A percentile compares a stretch with the other conserved stretches of the same genome.
Conservation (phyloP, 345 rosid species). For the Bruguiera gymnorhiza region DNA sequence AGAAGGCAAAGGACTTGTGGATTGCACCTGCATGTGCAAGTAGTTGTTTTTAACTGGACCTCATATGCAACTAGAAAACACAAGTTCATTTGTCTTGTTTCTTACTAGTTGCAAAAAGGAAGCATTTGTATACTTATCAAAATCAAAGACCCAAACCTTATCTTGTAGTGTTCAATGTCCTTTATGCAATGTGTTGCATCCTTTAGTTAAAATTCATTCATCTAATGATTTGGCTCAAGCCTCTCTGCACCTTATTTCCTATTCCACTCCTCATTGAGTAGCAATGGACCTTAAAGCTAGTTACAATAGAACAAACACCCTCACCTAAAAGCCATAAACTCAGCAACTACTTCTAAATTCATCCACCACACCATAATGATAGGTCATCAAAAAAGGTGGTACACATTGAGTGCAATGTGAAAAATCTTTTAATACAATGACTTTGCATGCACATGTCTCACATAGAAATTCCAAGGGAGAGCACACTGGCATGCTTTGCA, state of each 20-base stretch:
- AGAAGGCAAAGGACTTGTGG: conserved; percentile 15
- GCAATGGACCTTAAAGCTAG: not conserved
- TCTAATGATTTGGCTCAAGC: not conserved
- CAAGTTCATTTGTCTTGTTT: not conserved
- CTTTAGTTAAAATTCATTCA: not conserved
- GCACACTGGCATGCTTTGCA: not conserved
- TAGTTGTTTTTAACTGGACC: not conserved
- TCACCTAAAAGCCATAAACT: too few species aligned
- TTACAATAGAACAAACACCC: too few species aligned
- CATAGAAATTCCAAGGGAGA: not conserved
- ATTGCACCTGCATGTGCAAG: conserved; percentile 13
- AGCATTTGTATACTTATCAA: too few species aligned
- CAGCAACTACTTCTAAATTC: not conserved
- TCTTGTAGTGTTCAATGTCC: not conserved
- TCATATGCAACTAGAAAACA: not conserved
- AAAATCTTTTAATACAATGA: not conserved
- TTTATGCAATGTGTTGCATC: not conserved
- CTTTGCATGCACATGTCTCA: not conserved
- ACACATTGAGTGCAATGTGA: not conserved
- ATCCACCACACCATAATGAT: not conserved
- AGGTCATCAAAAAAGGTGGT: not conserved
- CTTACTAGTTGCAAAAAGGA: too few species aligned
- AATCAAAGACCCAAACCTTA: too few species aligned
- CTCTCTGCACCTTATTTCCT: not conserved
- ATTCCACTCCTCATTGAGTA: not conserved